Conservation (phyloP, 352 stramenopile genomes). For the Globisporangium cederbergense region DNA sequence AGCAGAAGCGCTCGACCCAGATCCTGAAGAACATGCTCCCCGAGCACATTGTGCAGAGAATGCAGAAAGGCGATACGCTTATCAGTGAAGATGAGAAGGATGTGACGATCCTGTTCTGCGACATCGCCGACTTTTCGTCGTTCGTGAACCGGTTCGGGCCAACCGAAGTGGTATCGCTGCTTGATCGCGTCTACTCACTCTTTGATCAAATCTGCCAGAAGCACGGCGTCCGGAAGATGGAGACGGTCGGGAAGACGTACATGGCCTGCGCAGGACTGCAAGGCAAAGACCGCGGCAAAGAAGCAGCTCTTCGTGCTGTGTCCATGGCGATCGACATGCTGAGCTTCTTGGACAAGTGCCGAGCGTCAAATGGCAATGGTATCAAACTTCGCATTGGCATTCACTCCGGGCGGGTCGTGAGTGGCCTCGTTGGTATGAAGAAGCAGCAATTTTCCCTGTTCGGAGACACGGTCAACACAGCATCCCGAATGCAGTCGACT, state of each 20-base stretch:
- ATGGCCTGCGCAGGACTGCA: conserved; percentile 86
- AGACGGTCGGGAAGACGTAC: conserved; percentile 92
- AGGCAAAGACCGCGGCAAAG: conserved; percentile 71
- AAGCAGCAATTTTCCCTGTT: conserved; percentile 94
- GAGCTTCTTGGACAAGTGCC: conserved; percentile 55
- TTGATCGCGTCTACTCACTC: conserved; percentile 90
- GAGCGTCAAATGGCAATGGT: conserved; percentile 70
- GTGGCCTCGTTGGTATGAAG: conserved; percentile 86
- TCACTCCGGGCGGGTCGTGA: conserved; percentile 88
- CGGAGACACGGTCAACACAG: conserved; percentile 91
- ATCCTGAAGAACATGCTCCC: conserved; percentile 87
- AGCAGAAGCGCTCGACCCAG: conserved; percentile 75
- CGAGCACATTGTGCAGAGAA: conserved; percentile 78
- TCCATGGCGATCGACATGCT: conserved; percentile 83
- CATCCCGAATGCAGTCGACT: conserved; percentile 89
- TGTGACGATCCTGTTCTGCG: conserved; percentile 85
- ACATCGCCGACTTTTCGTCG: conserved; percentile 79
- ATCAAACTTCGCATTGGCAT: conserved; percentile 91
- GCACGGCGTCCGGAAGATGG: conserved; percentile 91
- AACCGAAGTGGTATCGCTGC: conserved; percentile 75
- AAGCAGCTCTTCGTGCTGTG: conserved; percentile 69
- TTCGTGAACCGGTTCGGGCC: conserved; percentile 78
- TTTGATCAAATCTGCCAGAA: conserved; percentile 91
- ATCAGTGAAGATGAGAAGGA: conserved; percentile 88
- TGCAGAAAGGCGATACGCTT: conserved; percentile 78